phyloP scores from a whole-genome alignment of 2,329 filamentous ascomycete genomes.

The Pyrenophora graminea region DNA sequence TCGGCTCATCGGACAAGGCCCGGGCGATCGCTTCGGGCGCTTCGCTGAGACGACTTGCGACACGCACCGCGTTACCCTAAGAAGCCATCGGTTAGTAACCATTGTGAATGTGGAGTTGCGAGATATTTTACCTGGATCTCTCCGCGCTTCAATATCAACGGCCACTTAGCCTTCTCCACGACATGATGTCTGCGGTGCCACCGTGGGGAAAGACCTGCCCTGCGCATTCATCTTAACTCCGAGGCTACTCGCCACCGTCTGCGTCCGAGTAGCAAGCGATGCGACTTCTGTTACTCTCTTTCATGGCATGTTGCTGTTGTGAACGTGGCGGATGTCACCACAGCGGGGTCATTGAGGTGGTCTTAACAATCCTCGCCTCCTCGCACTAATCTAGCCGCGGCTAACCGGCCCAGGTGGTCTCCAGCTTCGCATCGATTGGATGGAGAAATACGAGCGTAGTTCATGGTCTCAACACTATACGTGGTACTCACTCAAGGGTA shows the following conservation, averaged over 20 bases:
- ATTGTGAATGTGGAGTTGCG: not conserved
- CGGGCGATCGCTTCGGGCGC: slow-evolving; percentile 16
- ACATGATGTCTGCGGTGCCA: not conserved
- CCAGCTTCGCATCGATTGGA: slow-evolving; percentile 2
- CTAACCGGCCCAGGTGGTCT: slow-evolving; percentile 20
- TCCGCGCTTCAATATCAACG: not conserved
- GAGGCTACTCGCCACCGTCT: not conserved
- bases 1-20: slow-evolving; percentile 16
- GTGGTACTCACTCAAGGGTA: too few species aligned
- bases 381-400: slow-evolving; percentile 16
- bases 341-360: slow-evolving; percentile 12
- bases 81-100: slow-evolving; percentile 10
- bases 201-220: not conserved
- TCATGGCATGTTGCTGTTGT: slow-evolving; percentile 9
- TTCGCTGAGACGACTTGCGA: slow-evolving; percentile 10
- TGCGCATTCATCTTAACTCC: not conserved
- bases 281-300: not conserved
- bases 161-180: slow-evolving; percentile 1
- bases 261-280: not conserved
- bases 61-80: slow-evolving; percentile 7
- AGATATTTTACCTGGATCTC: slow-evolving; percentile 5
- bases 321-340: slow-evolving; percentile 14
- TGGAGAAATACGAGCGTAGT: not conserved
- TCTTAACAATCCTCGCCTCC: slow-evolving; percentile 4
- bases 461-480: too few species aligned